phyloP scores from a whole-genome alignment of 2,329 filamentous ascomycete genomes.

The Fusarium liriodendri region DNA sequence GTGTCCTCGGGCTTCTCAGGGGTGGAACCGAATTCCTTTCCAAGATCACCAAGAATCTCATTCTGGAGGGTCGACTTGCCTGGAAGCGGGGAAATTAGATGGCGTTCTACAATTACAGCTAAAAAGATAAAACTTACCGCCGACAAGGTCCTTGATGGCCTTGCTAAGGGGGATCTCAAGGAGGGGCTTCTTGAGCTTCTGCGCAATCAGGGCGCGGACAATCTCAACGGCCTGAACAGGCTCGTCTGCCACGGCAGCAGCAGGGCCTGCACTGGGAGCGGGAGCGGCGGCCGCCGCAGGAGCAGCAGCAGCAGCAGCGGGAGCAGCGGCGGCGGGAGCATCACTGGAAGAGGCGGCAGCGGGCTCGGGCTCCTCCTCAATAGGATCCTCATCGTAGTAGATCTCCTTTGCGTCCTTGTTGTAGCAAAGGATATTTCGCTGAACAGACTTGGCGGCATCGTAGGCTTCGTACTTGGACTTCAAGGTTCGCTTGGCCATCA shows the following conservation, averaged over 20 bases:
- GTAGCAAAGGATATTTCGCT: constrained; percentile 98
- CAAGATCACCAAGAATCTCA: constrained; percentile 96
- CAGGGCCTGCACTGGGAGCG: constrained; percentile 82
- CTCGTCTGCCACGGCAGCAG: constrained; percentile 84
- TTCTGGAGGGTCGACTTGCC: constrained; percentile 99
- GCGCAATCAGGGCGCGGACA: constrained; percentile 87
- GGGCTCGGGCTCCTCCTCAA: constrained; percentile 87
- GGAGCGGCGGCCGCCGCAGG: constrained; percentile 67
- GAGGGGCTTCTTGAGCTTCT: constrained; percentile 96
- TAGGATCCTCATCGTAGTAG: constrained; percentile 97
- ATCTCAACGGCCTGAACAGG: constrained; percentile 92
- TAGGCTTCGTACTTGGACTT: constrained; percentile 99
- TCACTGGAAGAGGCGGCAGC: constrained; percentile 60
- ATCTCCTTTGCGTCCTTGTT: constrained; percentile 99
- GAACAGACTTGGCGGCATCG: constrained; percentile 95
- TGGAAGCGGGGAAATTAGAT: constrained; percentile 51
- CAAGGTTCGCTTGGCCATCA: constrained; percentile 96
- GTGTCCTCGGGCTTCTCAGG: constrained; percentile 99
- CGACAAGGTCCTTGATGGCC: constrained; percentile 98
- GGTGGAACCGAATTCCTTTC: constrained; percentile 98
- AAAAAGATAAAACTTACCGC: constrained; percentile 71
- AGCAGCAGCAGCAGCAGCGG: constrained; percentile 66
- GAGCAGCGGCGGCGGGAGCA: constrained; percentile 62
- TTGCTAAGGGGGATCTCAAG: constrained; percentile 92
- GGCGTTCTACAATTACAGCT: not conserved